Conservation (phyloP, 2,329 filamentous ascomycete genomes). For the Thielaviopsis euricoi region DNA sequence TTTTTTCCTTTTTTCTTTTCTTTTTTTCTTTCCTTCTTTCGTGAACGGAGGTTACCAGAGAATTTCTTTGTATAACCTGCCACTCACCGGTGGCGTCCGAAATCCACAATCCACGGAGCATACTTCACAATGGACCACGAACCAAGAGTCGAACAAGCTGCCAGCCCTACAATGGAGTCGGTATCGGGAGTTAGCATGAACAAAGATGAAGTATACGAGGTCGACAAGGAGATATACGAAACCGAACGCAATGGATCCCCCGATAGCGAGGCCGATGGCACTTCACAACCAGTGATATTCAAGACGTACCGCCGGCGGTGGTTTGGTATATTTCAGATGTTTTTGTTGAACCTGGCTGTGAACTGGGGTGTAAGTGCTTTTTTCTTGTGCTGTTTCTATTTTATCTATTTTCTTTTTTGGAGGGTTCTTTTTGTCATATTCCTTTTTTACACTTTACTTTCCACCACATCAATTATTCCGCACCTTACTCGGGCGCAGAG, state of each 20-base stretch:
- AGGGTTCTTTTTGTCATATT: background rate
- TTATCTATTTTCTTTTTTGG: background rate
- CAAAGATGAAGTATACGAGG: background rate
- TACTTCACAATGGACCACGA: slow-evolving; percentile 7
- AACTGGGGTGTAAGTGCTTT: slow-evolving; percentile 73
- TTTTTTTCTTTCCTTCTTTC: background rate
- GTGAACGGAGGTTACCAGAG: background rate
- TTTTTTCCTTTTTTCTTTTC: background rate
- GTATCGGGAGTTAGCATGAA: background rate
- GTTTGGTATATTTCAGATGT: slow-evolving; percentile 71
- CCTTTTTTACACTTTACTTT: no score
- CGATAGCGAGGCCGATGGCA: background rate
- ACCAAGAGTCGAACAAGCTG: background rate
- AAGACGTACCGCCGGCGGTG: slow-evolving; percentile 66
- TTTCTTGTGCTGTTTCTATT: background rate
- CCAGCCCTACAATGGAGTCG: background rate
- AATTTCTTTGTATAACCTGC: background rate
- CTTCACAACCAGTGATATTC: slow-evolving; percentile 15
- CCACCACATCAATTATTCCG: no score
- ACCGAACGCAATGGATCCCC: slow-evolving; percentile 3
- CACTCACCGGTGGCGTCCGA: background rate
- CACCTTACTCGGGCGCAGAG: background rate
- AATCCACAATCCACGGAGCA: background rate
- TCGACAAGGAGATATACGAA: background rate
- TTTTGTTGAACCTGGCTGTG: slow-evolving; percentile 78